These are phyloP conservation scores for Leccinellum albellum DNA, from an alignment of 768 basidiomycete species.

Conservation along the genomic window DNA sequence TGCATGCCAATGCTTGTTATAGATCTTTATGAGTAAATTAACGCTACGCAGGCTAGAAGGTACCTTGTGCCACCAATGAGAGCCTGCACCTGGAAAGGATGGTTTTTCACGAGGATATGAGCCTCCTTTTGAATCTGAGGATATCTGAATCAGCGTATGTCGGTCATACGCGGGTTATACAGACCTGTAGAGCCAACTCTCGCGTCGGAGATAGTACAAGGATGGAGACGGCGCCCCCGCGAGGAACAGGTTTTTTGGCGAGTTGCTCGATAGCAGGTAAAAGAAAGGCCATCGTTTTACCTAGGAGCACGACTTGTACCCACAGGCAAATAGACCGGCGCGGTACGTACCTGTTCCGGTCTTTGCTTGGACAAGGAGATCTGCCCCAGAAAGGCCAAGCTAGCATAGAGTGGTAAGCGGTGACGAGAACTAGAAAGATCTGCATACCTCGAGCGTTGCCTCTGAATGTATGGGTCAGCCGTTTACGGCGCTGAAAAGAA, in stretches of 20 bases:
- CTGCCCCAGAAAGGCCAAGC: conserved; percentile 40
- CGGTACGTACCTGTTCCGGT: conserved; percentile 55
- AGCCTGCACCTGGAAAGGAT: conserved; percentile 41
- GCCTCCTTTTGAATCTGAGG: conserved; percentile 62
- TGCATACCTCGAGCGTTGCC: conserved; percentile 38
- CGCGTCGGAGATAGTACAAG: conserved; percentile 71
- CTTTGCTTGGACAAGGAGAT: conserved; percentile 50
- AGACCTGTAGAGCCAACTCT: conserved; percentile 69
- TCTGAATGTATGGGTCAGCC: conserved; percentile 22
- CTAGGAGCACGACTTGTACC: conserved; percentile 19
- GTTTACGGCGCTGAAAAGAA: neutral
- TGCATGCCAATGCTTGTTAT: conserved; percentile 22
- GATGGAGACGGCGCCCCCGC: conserved; percentile 42
- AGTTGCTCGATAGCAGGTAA: conserved; percentile 72
- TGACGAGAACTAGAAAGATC: neutral
- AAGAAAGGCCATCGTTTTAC: conserved; percentile 73
- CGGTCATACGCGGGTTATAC: conserved; percentile 12
- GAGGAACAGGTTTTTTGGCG: conserved; percentile 38
- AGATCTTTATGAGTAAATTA: conserved; percentile 1
- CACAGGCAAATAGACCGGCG: neutral
- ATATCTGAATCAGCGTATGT: conserved; percentile 17
- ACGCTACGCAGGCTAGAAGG: neutral
- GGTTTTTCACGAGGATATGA: conserved; percentile 38
- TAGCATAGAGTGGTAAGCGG: conserved; percentile 14
- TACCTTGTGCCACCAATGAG: conserved; percentile 58